phyloP scores from a whole-genome alignment of 2,329 filamentous ascomycete genomes.

The Talaromyces amestolkiae region DNA sequence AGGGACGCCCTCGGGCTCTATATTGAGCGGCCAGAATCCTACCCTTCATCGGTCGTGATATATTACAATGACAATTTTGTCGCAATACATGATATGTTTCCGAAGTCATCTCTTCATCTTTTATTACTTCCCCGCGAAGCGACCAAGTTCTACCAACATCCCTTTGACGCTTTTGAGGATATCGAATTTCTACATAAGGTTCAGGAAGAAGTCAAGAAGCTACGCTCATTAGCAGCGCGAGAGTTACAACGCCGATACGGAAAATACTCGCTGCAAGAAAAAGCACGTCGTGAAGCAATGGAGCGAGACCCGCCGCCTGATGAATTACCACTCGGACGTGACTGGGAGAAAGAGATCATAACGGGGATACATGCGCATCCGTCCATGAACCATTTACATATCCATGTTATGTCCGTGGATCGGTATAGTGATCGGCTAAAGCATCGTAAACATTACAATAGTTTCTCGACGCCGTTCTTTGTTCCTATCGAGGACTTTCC shows the following conservation, averaged over 20 bases:
- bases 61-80: slow-evolving; percentile 68
- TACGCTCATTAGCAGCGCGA: slow-evolving; percentile 65
- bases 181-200: slow-evolving; percentile 65
- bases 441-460: slow-evolving; percentile 87
- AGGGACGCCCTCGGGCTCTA: slow-evolving; percentile 67
- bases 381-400: slow-evolving; percentile 87
- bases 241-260: slow-evolving; percentile 73
- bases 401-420: slow-evolving; percentile 82
- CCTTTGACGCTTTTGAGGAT: slow-evolving; percentile 74
- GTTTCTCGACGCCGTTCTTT: slow-evolving; percentile 83
- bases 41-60: slow-evolving; percentile 60
- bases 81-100: slow-evolving; percentile 77
- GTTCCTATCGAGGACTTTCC: slow-evolving; percentile 78
- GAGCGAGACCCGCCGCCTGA: slow-evolving; percentile 50
- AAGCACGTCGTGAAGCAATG: slow-evolving; percentile 62
- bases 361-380: slow-evolving; percentile 83
- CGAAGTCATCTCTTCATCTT: slow-evolving; percentile 80
- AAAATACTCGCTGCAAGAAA: slow-evolving; percentile 61
- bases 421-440: slow-evolving; percentile 69
- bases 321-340: slow-evolving; percentile 67
- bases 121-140: slow-evolving; percentile 79
- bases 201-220: slow-evolving; percentile 57
- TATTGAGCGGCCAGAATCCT: slow-evolving; percentile 61
- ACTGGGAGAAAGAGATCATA: slow-evolving; percentile 73
- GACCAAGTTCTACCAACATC: slow-evolving; percentile 62